Evolutionary conservation across 768 basidiomycete genomes (phyloP), one percentile per base, ranked within the genome.

Genomic region (Rhodosporidiobolus sp.): DNA sequence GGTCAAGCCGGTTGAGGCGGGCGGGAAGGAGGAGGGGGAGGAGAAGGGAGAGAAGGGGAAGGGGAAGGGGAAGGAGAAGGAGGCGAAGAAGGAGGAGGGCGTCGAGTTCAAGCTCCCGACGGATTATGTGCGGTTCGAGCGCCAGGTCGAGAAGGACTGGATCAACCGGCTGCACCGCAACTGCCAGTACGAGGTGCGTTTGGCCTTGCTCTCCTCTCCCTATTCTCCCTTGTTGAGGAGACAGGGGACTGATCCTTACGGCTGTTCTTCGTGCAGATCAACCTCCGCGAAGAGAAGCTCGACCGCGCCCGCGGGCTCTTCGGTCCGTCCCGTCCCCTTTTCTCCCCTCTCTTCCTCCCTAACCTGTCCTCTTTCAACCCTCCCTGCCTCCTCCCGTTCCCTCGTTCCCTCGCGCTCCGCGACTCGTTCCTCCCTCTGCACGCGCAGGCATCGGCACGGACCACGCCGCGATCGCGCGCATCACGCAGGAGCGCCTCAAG

Each of bases 241-340:
- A n/a, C n/a, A 24, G 20, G 34, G 46, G 58, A 46, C n/a, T 28
- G 26, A 7, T 34, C 28, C 16, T 11, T 17, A 0, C 24, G 4
- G 1, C 17, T 1, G 10, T 4, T 43, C 45, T 1, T 22, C 28
- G n/a, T n/a, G 5, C 54, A 74, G 69, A 60, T 74, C 35, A 88
- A 91, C 75, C 80, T 83, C 65, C 89, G 88, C 79, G 85, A 90
- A 78, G 87, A 88, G 72, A 82, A 83, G 71, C 88, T 89, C 78
- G 89, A 94, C 58, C 84, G 86, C 14, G 89, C 92, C 75, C 81
- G 90, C 48, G 95, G 95, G 7, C 81, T 96, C 73, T 92, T 98
- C 80, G 94, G 94, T 14, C 7, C 52, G 63, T n/a, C n/a, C n/a
- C n/a, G n/a, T n/a, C n/a, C n/a, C n/a, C n/a, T n/a, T n/a, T n/a